Base-by-base conservation (phyloP, 2,329 filamentous ascomycete genomes). In the Rhynchosporium agropyri region DNA sequence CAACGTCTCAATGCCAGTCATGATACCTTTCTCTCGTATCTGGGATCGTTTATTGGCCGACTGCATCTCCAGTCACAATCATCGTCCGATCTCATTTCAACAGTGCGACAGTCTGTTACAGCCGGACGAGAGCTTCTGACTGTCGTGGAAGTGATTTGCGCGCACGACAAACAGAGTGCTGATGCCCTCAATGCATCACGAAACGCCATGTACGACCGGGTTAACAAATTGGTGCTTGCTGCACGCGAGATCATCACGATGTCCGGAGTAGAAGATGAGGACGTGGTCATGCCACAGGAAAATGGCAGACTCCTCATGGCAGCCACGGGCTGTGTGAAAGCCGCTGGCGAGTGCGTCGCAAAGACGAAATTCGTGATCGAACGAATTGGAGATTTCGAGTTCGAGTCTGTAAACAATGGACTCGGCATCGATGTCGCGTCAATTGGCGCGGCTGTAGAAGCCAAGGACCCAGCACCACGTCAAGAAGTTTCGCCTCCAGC, bases 61-160 rank as follows among this genome's bases (percentile, higher is more conserved):
- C 83, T 97, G 61, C 92, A 97, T 76, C 81, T 97, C 64, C 92
- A 97, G 74, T 95, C 93, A n/a, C 89, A 95, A 66, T 95, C 92
- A 7, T 89, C 92, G 8, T 86, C 89, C 0, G 92, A 97, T 74
- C 82, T 98, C 55, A 86, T 92, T 38, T 79, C 88, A 10, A 92
- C 91, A 15, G 94, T 96, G 54, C 89, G 91, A 73, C 89, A 94
- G 74, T 91, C 93, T 8, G 90, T 93, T 9, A 83, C 86, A 7
- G 92, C 93, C 2, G 96, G 93, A 67, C 88, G 89, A 53, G 86
- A 89, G 68, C 82, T 98, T 55, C 81, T 97, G 57, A 83, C 86
- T 15, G 87, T 97, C 10, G 85, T 97, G 10, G 91, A 96, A 71
- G 85, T 89, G 62, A 88, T 98, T 68, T 92, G 89, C 76, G 85